Evolutionary conservation across 2,329 filamentous ascomycete genomes (phyloP), one percentile per base, ranked within the genome.

Genomic region (Neoascochyta sp.): DNA sequence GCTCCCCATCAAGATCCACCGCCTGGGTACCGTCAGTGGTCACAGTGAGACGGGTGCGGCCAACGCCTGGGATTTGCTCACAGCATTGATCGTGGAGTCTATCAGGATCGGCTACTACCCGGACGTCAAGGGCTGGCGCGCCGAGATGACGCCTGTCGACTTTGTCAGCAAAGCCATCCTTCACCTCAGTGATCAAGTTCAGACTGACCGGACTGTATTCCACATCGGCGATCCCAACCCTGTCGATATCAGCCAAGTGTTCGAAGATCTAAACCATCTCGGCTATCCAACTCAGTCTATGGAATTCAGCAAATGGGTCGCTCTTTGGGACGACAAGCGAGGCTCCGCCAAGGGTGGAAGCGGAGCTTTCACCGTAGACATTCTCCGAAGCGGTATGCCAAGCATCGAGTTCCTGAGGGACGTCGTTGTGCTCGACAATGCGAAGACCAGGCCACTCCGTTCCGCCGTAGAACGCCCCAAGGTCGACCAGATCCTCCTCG

Each of bases 131-230:
- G 79, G 79, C 22, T 90, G 85, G 85, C 76, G 80, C 27, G 76
- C 83, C 1, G 85, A 90, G 64, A 89, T 89, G 84, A 88, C 85
- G 0, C 84, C 85, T 0, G 85, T 87, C 9, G 84, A 90, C 60
- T 88, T 86, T 50, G 83, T 88, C 36, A 84, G 80, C 63, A 79
- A 78, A 41, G 78, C 83, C 4, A 85, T 90, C 43, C 67, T 84
- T 14, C 77, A 82, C 11, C 72, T 89, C 12, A 74, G 80, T 22
- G 78, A 81, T 44, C 73, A 86, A 36, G 73, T 66, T 0, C 70
- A 80, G 19, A 69, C 71, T 1, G 70, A 78, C 7, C 81, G 85
- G 49, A 70, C 71, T 0, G 64, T 88, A 6, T 86, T 85, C 62
- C 85, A 89, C 47, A 68, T 89, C 0, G 84, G 84, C 5, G 83